phyloP scores from a whole-genome alignment of 23 red algal species.

The Agarophyton chilense region DNA sequence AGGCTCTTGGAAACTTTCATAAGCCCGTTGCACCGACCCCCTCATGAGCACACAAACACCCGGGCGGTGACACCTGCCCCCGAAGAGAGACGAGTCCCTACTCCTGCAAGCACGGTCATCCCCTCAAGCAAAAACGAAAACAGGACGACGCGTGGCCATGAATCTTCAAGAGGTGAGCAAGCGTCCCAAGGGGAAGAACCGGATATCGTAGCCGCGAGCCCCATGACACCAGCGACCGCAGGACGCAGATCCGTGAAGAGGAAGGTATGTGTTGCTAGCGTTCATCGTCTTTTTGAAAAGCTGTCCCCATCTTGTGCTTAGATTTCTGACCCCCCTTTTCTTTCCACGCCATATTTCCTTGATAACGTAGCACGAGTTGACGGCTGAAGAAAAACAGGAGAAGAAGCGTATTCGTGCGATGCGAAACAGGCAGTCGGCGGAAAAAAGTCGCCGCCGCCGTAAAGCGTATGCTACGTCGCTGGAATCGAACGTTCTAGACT shows the following conservation, averaged over 20 bases:
- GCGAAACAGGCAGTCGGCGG: slow-evolving; percentile 34
- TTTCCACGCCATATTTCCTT: neutral
- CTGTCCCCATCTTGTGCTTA: neutral
- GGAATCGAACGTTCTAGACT: slow-evolving; percentile 6
- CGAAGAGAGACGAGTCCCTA: neutral
- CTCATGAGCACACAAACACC: neutral
- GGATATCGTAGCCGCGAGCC: neutral
- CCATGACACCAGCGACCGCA: neutral
- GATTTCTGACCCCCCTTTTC: neutral
- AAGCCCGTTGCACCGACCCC: neutral
- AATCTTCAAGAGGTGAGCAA: neutral
- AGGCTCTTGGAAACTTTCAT: neutral
- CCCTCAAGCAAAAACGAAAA: neutral
- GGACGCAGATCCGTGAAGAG: neutral
- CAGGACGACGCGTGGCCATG: neutral
- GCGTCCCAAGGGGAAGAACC: neutral
- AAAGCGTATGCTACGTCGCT: neutral
- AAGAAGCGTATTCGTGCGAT: slow-evolving; percentile 44
- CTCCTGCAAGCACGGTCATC: neutral
- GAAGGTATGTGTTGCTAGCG: neutral
- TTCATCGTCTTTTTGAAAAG: neutral
- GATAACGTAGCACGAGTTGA: neutral
- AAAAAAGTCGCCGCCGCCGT: slow-evolving; percentile 34
- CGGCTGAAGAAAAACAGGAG: slow-evolving; percentile 6
- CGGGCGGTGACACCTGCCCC: neutral